A percentile compares a stretch with the other conserved stretches of the same genome.
Evolutionary conservation across 2,329 filamentous ascomycete species (phyloP).

Genomic region (Cylindrodendrum hubeiense): DNA sequence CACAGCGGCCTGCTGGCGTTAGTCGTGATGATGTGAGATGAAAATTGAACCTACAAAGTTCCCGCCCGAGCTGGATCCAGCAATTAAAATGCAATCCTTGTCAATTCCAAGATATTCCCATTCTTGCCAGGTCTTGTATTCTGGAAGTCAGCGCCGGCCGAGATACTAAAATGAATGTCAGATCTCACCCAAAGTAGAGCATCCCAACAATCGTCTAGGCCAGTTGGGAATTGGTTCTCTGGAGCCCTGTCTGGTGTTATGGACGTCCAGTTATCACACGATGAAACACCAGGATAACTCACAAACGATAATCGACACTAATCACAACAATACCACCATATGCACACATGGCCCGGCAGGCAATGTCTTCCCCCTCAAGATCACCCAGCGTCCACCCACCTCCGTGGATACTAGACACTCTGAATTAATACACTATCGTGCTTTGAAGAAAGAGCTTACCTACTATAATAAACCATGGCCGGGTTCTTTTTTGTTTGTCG

Average conservation of each 20-base stretch:
- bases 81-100: neutral
- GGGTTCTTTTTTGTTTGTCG: neutral
- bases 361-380: conserved; percentile 11
- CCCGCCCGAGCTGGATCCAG: conserved; percentile 5
- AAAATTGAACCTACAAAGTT: neutral
- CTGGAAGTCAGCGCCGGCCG: no score
- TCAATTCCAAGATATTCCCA: neutral
- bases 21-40: neutral
- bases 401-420: neutral
- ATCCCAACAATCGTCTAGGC: conserved; percentile 12
- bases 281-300: neutral
- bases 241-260: neutral
- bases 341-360: conserved; percentile 1
- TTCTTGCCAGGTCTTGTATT: neutral
- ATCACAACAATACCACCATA: neutral
- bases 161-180: no score
- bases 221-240: conserved; percentile 3
- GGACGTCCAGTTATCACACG: no score
- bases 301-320: conserved; percentile 13
- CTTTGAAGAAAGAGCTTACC: neutral
- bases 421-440: neutral
- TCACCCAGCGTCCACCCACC: conserved; percentile 14
- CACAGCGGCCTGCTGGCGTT: neutral
- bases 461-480: conserved; percentile 1
- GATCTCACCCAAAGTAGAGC: conserved; percentile 2